phyloP scores from a whole-genome alignment of 352 stramenopile species.

The Thalassiosira exigua region DNA sequence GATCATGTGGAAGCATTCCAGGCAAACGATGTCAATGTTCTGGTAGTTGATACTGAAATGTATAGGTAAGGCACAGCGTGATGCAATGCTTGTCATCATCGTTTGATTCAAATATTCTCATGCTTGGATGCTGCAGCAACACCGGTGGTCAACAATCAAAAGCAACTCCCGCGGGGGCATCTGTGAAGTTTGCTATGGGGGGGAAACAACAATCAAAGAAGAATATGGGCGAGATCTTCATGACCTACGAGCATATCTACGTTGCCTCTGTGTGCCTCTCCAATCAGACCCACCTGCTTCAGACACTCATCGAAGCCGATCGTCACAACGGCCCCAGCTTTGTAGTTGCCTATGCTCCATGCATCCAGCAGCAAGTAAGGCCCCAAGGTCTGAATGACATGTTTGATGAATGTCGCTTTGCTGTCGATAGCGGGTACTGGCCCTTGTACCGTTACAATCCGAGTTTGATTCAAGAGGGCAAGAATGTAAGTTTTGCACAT shows the following conservation, averaged over 20 bases:
- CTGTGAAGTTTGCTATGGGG: slow-evolving; percentile 74
- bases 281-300: slow-evolving; percentile 86
- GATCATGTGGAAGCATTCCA: slow-evolving; percentile 79
- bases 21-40: slow-evolving; percentile 83
- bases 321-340: slow-evolving; percentile 90
- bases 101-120: background rate
- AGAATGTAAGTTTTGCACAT: slow-evolving; percentile 65
- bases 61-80: no score
- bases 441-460: slow-evolving; percentile 93
- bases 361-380: slow-evolving; percentile 79
- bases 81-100: no score
- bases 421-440: slow-evolving; percentile 90
- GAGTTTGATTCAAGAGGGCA: slow-evolving; percentile 83
- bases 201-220: slow-evolving; percentile 89
- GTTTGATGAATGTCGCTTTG: slow-evolving; percentile 86
- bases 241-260: slow-evolving; percentile 93
- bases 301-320: slow-evolving; percentile 90
- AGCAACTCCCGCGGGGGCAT: slow-evolving; percentile 70
- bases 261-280: slow-evolving; percentile 89
- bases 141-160: slow-evolving; percentile 79
- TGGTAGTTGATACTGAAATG: slow-evolving; percentile 85
- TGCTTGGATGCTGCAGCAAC: slow-evolving; percentile 56
- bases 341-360: slow-evolving; percentile 89
- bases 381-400: slow-evolving; percentile 56
- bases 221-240: slow-evolving; percentile 90